These are phyloP conservation scores for Fragaria nilgerrensis DNA, from an alignment of 306 rosid genomes.

Conservation along the genomic window DNA sequence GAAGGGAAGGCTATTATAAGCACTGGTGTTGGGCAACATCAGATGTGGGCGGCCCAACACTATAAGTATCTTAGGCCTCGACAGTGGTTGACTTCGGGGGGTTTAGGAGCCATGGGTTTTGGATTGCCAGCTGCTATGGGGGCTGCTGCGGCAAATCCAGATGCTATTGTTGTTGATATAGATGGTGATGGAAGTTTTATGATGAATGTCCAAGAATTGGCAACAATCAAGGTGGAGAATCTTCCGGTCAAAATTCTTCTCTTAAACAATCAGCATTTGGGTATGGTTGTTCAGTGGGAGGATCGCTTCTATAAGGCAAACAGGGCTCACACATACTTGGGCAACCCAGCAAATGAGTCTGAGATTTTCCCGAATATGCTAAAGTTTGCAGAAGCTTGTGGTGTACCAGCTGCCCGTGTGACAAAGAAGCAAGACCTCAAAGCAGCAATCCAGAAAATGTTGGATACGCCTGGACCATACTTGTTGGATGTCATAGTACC, in stretches of 20 bases:
- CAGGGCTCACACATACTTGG: slow-evolving; percentile 76
- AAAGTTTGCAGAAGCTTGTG: slow-evolving; percentile 81
- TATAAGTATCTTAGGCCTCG: slow-evolving; percentile 74
- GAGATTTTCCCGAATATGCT: slow-evolving; percentile 83
- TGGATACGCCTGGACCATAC: slow-evolving; percentile 88
- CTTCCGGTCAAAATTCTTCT: slow-evolving; percentile 73
- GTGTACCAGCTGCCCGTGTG: slow-evolving; percentile 73
- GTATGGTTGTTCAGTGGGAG: slow-evolving; percentile 97
- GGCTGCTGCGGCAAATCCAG: slow-evolving; percentile 83
- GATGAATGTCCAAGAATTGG: slow-evolving; percentile 89
- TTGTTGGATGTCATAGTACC: slow-evolving; percentile 86
- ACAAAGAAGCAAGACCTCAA: slow-evolving; percentile 56
- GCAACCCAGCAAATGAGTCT: slow-evolving; percentile 58
- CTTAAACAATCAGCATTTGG: slow-evolving; percentile 88
- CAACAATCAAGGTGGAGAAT: slow-evolving; percentile 68
- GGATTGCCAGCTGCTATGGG: slow-evolving; percentile 91
- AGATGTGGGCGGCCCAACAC: slow-evolving; percentile 94
- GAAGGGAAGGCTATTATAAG: slow-evolving; percentile 72
- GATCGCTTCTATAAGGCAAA: slow-evolving; percentile 86
- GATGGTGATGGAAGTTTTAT: slow-evolving; percentile 92
- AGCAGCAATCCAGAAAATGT: slow-evolving; percentile 74
- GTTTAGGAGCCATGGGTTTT: slow-evolving; percentile 95
- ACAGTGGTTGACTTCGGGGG: slow-evolving; percentile 83
- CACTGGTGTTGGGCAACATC: slow-evolving; percentile 93
- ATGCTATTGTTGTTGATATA: slow-evolving; percentile 62